These are phyloP conservation scores for Biscogniauxia sp. DNA, from an alignment of 2,329 filamentous ascomycete species.

Conservation along the genomic window DNA sequence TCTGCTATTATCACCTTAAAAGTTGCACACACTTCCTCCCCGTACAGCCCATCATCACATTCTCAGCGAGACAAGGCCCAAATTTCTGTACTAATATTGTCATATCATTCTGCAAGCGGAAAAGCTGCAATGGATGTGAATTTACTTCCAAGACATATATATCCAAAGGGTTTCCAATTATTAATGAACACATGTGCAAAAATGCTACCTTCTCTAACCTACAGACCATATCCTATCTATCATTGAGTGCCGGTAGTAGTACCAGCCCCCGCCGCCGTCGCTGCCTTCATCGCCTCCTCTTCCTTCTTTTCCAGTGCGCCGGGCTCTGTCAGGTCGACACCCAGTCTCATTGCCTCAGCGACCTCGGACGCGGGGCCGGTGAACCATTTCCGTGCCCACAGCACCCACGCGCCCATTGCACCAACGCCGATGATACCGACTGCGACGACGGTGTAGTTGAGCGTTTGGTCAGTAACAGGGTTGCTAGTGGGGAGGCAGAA, in stretches of 20 bases:
- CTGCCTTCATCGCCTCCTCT: constrained; percentile 9
- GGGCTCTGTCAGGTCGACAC: constrained; percentile 47
- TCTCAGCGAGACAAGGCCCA: too few species aligned
- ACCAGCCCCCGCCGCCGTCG: neutral
- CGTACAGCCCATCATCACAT: too few species aligned
- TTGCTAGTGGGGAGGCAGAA: constrained; percentile 57
- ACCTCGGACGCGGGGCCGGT: constrained; percentile 54
- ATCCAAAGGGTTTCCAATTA: too few species aligned
- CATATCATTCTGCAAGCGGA: too few species aligned
- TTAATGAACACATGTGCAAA: too few species aligned
- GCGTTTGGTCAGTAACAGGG: constrained; percentile 53
- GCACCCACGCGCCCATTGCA: constrained; percentile 46
- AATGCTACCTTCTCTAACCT: too few species aligned
- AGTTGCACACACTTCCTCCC: too few species aligned
- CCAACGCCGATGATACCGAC: constrained; percentile 55
- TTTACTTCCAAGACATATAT: too few species aligned
- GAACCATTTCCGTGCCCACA: constrained; percentile 55
- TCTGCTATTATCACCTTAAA: too few species aligned
- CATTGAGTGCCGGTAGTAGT: neutral
- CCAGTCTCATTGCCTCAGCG: constrained; percentile 45
- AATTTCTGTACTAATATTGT: too few species aligned
- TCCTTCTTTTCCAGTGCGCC: constrained; percentile 39
- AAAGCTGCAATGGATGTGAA: too few species aligned
- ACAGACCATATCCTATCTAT: neutral
- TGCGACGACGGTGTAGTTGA: constrained; percentile 59